Evolutionary conservation across 192 early-diverging fungal species (phyloP).

Genomic region (Coemansia sp.): DNA sequence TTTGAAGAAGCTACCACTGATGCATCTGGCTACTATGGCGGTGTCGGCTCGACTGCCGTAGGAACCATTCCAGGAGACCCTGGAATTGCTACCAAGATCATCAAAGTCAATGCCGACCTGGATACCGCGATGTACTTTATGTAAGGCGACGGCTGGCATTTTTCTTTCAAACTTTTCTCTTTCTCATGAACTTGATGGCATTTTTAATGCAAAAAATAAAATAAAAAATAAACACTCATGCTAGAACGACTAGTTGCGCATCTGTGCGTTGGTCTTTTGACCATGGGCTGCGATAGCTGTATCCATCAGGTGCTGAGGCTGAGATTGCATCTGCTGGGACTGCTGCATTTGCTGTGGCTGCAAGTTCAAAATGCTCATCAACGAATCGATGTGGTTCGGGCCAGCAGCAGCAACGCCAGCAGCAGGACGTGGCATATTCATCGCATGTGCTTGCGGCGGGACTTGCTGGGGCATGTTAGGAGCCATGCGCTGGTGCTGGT

Average conservation of each 20-base stretch:
- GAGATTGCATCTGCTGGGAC: not conserved
- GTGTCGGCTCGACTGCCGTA: not conserved
- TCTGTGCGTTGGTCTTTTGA: not conserved
- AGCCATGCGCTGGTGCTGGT: constrained; percentile 13
- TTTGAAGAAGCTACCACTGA: constrained; percentile 46
- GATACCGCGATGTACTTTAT: constrained; percentile 37
- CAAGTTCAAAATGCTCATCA: constrained; percentile 36
- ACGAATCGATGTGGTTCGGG: constrained; percentile 31
- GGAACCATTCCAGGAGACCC: constrained; percentile 15
- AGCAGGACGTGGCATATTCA: constrained; percentile 13
- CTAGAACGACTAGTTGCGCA: not conserved
- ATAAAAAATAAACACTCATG: not conserved
- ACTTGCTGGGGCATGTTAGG: constrained; percentile 12
- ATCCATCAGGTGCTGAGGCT: not conserved
- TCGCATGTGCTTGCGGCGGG: constrained; percentile 3
- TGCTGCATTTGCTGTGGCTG: constrained; percentile 6
- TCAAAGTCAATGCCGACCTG: constrained; percentile 23
- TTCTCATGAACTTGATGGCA: not conserved
- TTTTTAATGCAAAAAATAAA: not conserved
- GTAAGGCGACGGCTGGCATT: not conserved
- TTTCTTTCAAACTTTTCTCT: not conserved
- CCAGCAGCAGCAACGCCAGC: not conserved
- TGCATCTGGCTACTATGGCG: constrained; percentile 34
- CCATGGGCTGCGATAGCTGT: not conserved
- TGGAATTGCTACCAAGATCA: constrained; percentile 15